Percentiles rank a stretch among this genome's conserved stretches.
phyloP scores from a whole-genome alignment of 2,329 filamentous ascomycete genomes.

The Incumbomyces lentus region DNA sequence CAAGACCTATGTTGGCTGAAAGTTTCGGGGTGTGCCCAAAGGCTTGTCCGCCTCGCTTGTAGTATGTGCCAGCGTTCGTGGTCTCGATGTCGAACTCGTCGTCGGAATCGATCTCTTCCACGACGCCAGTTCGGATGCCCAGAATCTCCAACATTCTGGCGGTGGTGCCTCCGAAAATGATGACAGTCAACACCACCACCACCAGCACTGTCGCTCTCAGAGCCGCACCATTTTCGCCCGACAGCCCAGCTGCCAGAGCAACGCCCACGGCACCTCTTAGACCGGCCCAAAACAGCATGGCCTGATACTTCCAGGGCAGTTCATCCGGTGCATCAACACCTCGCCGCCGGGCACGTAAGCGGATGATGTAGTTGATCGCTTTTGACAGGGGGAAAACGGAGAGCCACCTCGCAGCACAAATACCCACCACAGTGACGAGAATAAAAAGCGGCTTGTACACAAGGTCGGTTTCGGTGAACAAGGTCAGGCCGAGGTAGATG shows the following conservation, averaged over 20 bases:
- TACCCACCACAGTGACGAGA: conserved; percentile 80
- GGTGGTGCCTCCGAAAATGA: conserved; percentile 96
- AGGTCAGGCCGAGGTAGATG: conserved; percentile 88
- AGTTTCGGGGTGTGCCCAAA: conserved; percentile 66
- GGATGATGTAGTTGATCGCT: conserved; percentile 84
- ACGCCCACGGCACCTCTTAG: conserved; percentile 92
- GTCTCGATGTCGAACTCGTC: conserved; percentile 96
- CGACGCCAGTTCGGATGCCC: conserved; percentile 89
- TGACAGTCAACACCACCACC: conserved; percentile 92
- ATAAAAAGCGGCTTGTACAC: conserved; percentile 93
- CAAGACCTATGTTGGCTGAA: conserved; percentile 49
- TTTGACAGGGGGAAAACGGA: conserved; percentile 88
- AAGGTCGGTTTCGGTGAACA: conserved; percentile 82
- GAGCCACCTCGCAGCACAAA: conserved; percentile 84
- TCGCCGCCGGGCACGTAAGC: conserved; percentile 68
- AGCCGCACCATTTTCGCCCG: conserved; percentile 68
- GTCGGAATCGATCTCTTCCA: conserved; percentile 93
- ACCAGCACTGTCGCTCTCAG: conserved; percentile 92
- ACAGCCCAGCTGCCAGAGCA: conserved; percentile 78
- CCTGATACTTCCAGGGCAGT: conserved; percentile 87
- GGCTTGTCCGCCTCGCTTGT: conserved; percentile 63
- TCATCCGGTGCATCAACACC: conserved; percentile 66
- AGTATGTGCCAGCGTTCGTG: conserved; percentile 61
- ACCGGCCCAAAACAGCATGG: conserved; percentile 99
- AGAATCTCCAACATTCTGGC: conserved; percentile 96